Conservation (phyloP, 202 grass and related monocot genomes). For the Schoenoplectus tabernaemontani region DNA sequence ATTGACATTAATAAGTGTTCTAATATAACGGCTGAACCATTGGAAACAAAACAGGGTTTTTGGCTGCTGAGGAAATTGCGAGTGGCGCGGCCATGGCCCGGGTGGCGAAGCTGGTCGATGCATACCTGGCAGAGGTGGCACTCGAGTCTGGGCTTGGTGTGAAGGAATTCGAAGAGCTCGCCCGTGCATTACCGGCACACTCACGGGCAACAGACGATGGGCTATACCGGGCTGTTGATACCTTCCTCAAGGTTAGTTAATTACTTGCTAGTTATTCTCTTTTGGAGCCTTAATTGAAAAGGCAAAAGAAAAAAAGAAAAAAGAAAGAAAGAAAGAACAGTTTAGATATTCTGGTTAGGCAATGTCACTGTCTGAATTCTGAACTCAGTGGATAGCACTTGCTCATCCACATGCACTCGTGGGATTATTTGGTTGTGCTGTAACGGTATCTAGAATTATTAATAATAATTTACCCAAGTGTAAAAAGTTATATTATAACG, state of each 20-base stretch:
- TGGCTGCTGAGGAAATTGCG: conserved; percentile 9
- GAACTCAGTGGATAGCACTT: not conserved
- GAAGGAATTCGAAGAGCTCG: conserved; percentile 77
- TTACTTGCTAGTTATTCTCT: not conserved
- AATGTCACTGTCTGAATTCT: not conserved
- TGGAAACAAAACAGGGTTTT: conserved; percentile 10
- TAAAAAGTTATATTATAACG: not conserved
- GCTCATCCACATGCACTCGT: not conserved
- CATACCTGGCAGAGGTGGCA: conserved; percentile 76
- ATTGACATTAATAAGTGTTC: not conserved
- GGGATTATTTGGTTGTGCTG: not conserved
- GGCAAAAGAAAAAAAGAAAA: too few species aligned
- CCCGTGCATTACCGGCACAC: conserved; percentile 54
- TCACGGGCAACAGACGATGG: conserved; percentile 71
- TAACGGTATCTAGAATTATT: too few species aligned
- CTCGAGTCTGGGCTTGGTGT: conserved; percentile 57
- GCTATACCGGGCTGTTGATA: conserved; percentile 87
- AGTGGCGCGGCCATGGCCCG: conserved; percentile 36
- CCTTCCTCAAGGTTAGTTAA: conserved; percentile 73
- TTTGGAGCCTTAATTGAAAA: not conserved
- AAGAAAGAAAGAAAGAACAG: not conserved
- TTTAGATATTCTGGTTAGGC: not conserved
- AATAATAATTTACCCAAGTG: too few species aligned
- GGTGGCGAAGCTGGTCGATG: conserved; percentile 80
- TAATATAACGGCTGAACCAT: not conserved